Evolutionary conservation across 1,284 basidiomycete genomes (phyloP), one percentile per base, ranked within the genome.

Genomic region (Uromyces viciae-fabae): DNA sequence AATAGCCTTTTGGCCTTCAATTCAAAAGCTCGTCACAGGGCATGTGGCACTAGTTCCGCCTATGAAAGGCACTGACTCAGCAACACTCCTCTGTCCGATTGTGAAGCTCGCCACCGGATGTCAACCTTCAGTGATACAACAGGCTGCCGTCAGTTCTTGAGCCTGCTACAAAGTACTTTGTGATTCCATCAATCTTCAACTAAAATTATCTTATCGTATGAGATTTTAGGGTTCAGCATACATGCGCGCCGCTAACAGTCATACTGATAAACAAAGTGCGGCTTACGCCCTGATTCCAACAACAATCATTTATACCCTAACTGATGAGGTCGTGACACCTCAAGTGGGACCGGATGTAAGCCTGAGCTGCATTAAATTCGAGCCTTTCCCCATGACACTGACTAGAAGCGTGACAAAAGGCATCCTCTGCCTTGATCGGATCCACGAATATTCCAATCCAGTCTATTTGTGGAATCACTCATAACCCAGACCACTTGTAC

Each of bases 291-390:
- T 68, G 11, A 64, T 83, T 9, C 60, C 81, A 28, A 83, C 82
- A 0, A 82, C 82, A 14, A 82, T 81, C 31, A 68, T 83, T 42
- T 82, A 75, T 52, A 82, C 69, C 40, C 11, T 25, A 5, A 62
- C 64, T 38, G 83, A 83, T 73, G 83, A 83, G 22, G 56, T 83
- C n/a, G 73, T 83, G 19, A 66, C 46, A n/a, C 81, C 82, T 19
- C 82, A 82, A 68, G 11, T 42, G n/a, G 62, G 62, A 25, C 17
- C 31, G 17, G 19, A 28, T 17, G 75, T 78, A 19, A 71, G 46
- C 25, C n/a, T n/a, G 31, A 31, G 9, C 31, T 36, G 3, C 74
- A 46, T 58, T 8, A 43, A 14, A 58, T 58, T 8, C 40, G n/a
- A 36, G 8, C 25, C 25, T 7, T n/a, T n/a, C n/a, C n/a, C n/a